These are phyloP conservation scores for Boletellus ananas DNA, from an alignment of 768 basidiomycete genomes.

Conservation along the genomic window DNA sequence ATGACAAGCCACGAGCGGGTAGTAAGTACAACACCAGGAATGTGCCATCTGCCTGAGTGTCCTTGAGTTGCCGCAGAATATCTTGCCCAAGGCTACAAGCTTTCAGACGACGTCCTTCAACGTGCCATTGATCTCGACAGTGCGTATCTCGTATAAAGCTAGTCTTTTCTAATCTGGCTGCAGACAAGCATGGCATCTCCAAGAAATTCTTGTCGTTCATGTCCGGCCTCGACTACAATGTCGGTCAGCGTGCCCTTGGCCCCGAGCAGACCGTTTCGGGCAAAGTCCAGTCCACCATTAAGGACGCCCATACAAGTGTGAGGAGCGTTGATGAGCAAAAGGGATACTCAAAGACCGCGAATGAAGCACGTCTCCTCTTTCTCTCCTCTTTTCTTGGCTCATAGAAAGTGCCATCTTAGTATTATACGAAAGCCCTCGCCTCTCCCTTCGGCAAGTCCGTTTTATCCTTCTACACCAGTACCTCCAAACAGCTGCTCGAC, in stretches of 20 bases:
- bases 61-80: conserved; percentile 84
- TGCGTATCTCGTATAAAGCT: conserved; percentile 24
- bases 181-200: conserved; percentile 86
- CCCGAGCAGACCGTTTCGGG: conserved; percentile 77
- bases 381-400: background rate
- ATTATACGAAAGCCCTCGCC: conserved; percentile 72
- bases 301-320: conserved; percentile 63
- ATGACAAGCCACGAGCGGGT: conserved; percentile 87
- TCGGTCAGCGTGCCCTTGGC: conserved; percentile 71
- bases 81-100: conserved; percentile 81
- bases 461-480: conserved; percentile 77
- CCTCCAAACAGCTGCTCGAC: conserved; percentile 83
- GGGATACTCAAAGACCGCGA: conserved; percentile 65
- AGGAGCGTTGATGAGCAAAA: conserved; percentile 78
- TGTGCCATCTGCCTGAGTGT: background rate
- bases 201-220: conserved; percentile 79
- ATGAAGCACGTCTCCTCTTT: conserved; percentile 46
- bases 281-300: conserved; percentile 63
- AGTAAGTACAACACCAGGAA: conserved; percentile 42
- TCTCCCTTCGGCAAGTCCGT: conserved; percentile 79
- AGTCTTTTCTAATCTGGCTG: background rate
- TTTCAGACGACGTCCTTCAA: conserved; percentile 76
- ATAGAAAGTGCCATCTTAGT: conserved; percentile 40
- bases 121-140: conserved; percentile 79
- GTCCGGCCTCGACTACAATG: conserved; percentile 59